Percentiles rank a stretch among this genome's conserved stretches.
These are phyloP conservation scores for Syzygium malaccense DNA, from an alignment of 441 rosid species.

Conservation along the genomic window DNA sequence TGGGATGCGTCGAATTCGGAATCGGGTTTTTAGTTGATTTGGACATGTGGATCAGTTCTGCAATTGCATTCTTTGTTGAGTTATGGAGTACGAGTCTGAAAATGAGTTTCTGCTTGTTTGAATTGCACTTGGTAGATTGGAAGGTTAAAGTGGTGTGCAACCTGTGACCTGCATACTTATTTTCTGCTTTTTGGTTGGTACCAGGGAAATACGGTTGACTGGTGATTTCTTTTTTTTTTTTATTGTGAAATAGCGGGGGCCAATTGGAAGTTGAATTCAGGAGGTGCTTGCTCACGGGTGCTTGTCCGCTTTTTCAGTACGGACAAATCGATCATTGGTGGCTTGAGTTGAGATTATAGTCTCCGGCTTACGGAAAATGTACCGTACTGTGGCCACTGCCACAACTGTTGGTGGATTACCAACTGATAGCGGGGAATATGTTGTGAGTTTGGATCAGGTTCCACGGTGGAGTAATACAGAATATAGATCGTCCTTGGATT, in stretches of 20 bases:
- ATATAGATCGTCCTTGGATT: constrained; percentile 46
- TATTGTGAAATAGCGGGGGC: not conserved
- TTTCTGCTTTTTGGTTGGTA: not conserved
- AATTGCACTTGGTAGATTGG: not conserved
- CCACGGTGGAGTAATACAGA: constrained; percentile 95
- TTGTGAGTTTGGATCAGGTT: constrained; percentile 87
- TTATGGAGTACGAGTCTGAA: not conserved
- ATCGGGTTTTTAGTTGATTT: not conserved
- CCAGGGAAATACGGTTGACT: not conserved
- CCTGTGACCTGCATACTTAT: not conserved
- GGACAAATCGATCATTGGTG: not conserved
- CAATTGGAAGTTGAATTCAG: not conserved
- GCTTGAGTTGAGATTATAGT: not conserved
- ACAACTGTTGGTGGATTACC: constrained; percentile 72
- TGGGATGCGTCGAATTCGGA: not conserved
- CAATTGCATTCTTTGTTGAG: not conserved
- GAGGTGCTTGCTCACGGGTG: not conserved
- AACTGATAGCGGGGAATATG: constrained; percentile 59
- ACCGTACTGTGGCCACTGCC: constrained; percentile 60
- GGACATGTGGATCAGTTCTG: not conserved
- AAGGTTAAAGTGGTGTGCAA: not conserved
- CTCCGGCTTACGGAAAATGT: constrained; percentile 31
- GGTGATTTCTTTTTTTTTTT: not conserved
- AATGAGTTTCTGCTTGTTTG: not conserved
- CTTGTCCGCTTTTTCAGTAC: not conserved